phyloP scores from a whole-genome alignment of 2,329 filamentous ascomycete species.

The Ophiostoma tasmaniense region DNA sequence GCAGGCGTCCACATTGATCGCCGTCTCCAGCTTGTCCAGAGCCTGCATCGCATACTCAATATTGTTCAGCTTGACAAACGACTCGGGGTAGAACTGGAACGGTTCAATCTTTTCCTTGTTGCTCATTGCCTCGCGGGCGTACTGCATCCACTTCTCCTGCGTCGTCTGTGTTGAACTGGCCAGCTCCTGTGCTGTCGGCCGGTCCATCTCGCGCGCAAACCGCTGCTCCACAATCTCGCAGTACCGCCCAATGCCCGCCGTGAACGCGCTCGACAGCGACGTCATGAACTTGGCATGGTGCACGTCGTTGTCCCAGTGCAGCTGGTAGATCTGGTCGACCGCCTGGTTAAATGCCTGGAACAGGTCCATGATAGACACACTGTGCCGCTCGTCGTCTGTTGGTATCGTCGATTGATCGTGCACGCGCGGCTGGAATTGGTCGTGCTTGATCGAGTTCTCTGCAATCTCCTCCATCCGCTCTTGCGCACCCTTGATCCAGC shows the following conservation, averaged over 20 bases:
- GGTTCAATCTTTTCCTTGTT: constrained; percentile 90
- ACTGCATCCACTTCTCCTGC: constrained; percentile 87
- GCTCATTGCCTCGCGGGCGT: constrained; percentile 88
- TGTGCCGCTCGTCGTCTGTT: constrained; percentile 78
- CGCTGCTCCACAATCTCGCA: constrained; percentile 82
- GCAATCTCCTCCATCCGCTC: constrained; percentile 73
- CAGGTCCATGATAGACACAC: constrained; percentile 84
- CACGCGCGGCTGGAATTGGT: constrained; percentile 66
- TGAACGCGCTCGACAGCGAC: constrained; percentile 74
- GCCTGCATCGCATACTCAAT: constrained; percentile 91
- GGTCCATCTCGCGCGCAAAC: constrained; percentile 89
- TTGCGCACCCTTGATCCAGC: constrained; percentile 81
- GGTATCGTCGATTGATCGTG: constrained; percentile 45
- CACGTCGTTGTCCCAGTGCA: constrained; percentile 88
- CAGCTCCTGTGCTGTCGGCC: constrained; percentile 78
- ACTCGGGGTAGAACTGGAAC: constrained; percentile 86
- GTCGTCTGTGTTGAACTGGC: constrained; percentile 67
- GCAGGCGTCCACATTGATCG: constrained; percentile 86
- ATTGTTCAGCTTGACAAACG: constrained; percentile 95
- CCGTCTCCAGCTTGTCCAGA: constrained; percentile 79
- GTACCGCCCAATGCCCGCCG: constrained; percentile 74
- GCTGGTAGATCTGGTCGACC: constrained; percentile 72
- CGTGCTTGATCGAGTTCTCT: constrained; percentile 82
- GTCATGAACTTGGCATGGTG: constrained; percentile 98
- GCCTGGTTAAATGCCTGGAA: constrained; percentile 92